Percentiles rank a stretch among this genome's conserved stretches.
These are phyloP conservation scores for Pharnaceum exiguum DNA, from an alignment of 148 eudicot genomes.

Conservation along the genomic window DNA sequence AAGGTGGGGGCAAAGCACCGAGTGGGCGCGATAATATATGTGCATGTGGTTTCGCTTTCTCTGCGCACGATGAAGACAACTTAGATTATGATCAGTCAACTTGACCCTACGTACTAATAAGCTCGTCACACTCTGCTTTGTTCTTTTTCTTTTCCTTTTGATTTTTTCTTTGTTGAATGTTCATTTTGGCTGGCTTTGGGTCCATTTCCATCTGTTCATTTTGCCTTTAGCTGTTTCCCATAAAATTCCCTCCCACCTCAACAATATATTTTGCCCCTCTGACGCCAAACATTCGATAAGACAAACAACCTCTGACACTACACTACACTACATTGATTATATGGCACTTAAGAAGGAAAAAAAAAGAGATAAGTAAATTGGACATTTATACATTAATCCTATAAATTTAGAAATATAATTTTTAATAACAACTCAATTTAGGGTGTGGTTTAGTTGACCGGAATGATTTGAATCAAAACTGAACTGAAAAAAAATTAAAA, in stretches of 20 bases:
- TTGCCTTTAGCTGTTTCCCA: constrained; percentile 31
- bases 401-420: no score
- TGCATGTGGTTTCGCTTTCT: constrained; percentile 33
- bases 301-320: constrained; percentile 2
- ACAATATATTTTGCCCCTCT: constrained; percentile 4
- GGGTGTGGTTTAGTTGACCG: no score
- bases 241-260: constrained; percentile 27
- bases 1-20: not conserved
- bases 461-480: no score
- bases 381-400: no score
- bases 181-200: constrained; percentile 8
- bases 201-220: not conserved
- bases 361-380: no score
- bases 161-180: not conserved
- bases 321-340: no score
- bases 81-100: constrained; percentile 15
- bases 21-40: constrained; percentile 22
- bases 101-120: not conserved
- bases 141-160: not conserved
- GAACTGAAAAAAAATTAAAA: no score
- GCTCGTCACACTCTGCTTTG: not conserved
- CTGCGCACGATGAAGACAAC: constrained; percentile 27
- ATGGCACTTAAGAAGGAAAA: no score
- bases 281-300: constrained; percentile 10
- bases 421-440: no score